These are phyloP conservation scores for Suillus luteus DNA, from an alignment of 768 basidiomycete genomes.

Conservation along the genomic window DNA sequence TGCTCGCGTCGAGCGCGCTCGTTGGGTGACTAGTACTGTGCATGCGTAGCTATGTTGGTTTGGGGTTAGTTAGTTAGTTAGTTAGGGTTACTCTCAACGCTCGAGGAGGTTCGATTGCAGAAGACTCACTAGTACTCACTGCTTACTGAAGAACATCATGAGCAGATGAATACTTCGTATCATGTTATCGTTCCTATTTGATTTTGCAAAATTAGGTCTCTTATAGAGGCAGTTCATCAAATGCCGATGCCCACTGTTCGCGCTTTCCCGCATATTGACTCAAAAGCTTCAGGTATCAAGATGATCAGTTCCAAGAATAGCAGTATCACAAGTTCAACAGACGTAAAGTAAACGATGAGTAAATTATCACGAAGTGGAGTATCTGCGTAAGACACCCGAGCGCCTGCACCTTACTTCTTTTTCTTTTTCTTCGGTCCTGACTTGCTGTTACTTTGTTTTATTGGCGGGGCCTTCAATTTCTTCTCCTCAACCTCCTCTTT, in stretches of 20 bases:
- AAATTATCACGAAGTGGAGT: neutral
- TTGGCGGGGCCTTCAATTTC: conserved; percentile 8
- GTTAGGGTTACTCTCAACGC: too few relatives aligned
- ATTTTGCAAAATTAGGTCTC: neutral
- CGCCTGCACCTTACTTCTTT: conserved; percentile 15
- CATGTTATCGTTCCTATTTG: neutral
- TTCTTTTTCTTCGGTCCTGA: conserved; percentile 15
- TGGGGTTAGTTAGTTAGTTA: too few relatives aligned
- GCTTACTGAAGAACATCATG: neutral
- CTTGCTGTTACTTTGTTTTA: conserved; percentile 9
- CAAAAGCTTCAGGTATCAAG: neutral
- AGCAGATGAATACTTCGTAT: neutral
- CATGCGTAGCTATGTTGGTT: too few relatives aligned
- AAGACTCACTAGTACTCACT: too few relatives aligned
- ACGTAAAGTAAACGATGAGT: conserved; percentile 6
- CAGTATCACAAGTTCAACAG: neutral
- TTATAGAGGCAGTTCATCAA: neutral
- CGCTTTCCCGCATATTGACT: neutral
- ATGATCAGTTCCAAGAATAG: conserved; percentile 3
- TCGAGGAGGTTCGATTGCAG: too few relatives aligned
- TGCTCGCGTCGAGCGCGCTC: neutral
- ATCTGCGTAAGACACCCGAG: neutral
- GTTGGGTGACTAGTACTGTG: neutral
- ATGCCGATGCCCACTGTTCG: neutral
- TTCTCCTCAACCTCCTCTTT: conserved; percentile 1